Evolutionary conservation across 2,329 filamentous ascomycete genomes (phyloP).

Genomic region (Cadophora gregata): DNA sequence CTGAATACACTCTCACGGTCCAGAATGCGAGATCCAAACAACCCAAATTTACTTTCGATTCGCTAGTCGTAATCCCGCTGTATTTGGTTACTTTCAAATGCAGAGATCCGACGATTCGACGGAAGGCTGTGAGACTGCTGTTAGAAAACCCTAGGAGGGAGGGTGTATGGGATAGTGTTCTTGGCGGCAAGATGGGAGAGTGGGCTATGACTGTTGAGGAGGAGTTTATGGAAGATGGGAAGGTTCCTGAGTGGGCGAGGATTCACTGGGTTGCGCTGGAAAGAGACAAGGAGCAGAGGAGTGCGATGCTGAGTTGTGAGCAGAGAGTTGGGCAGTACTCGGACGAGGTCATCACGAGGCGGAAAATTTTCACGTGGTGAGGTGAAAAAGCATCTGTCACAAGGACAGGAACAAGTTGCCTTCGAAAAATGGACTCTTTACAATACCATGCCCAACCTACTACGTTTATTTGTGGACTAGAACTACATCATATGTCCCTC

Average conservation of each 20-base stretch:
- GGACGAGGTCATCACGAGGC: constrained; percentile 13
- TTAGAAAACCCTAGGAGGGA: constrained; percentile 63
- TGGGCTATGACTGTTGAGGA: constrained; percentile 32
- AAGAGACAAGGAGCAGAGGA: constrained; percentile 19
- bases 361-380: constrained; percentile 24
- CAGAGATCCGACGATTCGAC: constrained; percentile 59
- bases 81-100: constrained; percentile 70
- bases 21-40: constrained; percentile 7
- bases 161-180: constrained; percentile 64
- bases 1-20: constrained; percentile 14
- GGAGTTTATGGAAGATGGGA: constrained; percentile 23
- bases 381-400: not conserved
- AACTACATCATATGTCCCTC: no score
- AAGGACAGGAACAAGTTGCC: not conserved
- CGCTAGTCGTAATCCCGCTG: constrained; percentile 67
- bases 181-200: constrained; percentile 16
- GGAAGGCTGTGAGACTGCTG: constrained; percentile 65
- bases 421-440: not conserved
- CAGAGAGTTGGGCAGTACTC: constrained; percentile 15
- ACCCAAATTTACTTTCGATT: constrained; percentile 59
- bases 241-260: constrained; percentile 27
- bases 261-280: constrained; percentile 23
- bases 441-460: not conserved
- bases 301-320: constrained; percentile 25
- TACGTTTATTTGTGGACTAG: not conserved